Base-by-base conservation (phyloP, 495 filamentous ascomycete species). In the Penicillium subrubescens region DNA sequence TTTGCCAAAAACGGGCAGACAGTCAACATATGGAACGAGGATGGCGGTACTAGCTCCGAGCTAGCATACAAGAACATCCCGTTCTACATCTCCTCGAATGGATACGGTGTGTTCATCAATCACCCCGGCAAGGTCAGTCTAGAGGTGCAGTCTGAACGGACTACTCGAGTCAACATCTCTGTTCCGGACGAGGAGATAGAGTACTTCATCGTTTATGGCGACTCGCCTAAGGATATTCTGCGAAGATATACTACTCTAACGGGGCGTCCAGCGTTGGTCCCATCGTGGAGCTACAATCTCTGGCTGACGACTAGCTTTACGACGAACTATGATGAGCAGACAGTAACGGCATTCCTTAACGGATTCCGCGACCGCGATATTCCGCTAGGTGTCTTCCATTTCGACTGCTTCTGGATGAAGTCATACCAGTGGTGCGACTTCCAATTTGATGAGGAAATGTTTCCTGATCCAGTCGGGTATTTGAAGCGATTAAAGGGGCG, bases 341-440 rank as follows among this genome's bases (percentile, higher is more conserved):
- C 88, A 1, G 88, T 91, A 21, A 88, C 80, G 39, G 81, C 81
- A 14, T 90, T 91, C 73, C 78, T 92, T 12, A 83, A 89, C 61
- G 87, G 87, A 11, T 91, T 91, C 84, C 82, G 82, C 56, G 82
- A 85, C 41, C 81, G 88, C 8, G 82, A 86, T 60, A 88, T 88
- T 52, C 88, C 89, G 1, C 79, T 91, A 8, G 84, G 88, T 34
- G 88, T 89, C 25, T 91, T 91, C 71, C 89, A 91, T 66, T 91
- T 87, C 57, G 88, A 90, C 65, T 87, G 85, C 69, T 90, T 89
- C 79, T 90, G 87, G 86, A 84, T 77, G 74, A 81, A 83, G 44
- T 82, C 81, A 2, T 91, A 90, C 67, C 87, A 88, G 59, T 92
- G 89, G 89, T 89, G 87, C 63, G 89, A 92, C 70, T 91, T 92